These are phyloP conservation scores for Rhododendron mucronatum DNA, from an alignment of 148 eudicot genomes.

Conservation along the genomic window DNA sequence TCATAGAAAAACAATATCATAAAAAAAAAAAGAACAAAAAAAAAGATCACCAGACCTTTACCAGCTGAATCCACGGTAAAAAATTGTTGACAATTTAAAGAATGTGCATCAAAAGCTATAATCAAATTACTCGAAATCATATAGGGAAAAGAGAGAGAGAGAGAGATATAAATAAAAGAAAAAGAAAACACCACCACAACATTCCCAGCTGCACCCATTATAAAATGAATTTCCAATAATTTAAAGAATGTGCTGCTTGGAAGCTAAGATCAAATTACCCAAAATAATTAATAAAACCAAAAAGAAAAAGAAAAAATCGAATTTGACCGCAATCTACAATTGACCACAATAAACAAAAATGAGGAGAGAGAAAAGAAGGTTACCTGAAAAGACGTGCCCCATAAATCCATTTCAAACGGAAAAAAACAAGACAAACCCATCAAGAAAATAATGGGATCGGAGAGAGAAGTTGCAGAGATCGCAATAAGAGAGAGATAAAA, in stretches of 20 bases:
- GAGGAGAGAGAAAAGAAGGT: background rate
- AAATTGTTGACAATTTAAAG: too few species aligned
- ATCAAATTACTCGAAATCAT: background rate
- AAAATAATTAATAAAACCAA: background rate
- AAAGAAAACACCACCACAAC: background rate
- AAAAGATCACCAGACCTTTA: background rate
- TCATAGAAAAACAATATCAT: background rate
- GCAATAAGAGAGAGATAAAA: background rate
- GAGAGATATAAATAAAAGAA: too few species aligned
- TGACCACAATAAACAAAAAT: background rate
- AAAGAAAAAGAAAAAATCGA: background rate
- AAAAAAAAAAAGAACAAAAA: background rate
- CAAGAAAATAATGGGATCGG: too few species aligned
- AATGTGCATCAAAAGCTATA: background rate
- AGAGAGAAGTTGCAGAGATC: slow-evolving; percentile 4
- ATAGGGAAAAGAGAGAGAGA: too few species aligned
- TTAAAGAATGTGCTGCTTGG: background rate
- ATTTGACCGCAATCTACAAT: background rate
- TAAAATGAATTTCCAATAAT: background rate
- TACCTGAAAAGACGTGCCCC: background rate
- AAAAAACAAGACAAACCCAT: too few species aligned
- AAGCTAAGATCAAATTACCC: background rate
- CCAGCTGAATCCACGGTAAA: background rate
- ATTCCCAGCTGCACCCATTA: background rate
- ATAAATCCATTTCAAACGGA: too few species aligned